Evolutionary conservation across 2,329 filamentous ascomycete species (phyloP), one percentile per base, ranked within the genome.

Genomic region (Verticillium tricorpus): DNA sequence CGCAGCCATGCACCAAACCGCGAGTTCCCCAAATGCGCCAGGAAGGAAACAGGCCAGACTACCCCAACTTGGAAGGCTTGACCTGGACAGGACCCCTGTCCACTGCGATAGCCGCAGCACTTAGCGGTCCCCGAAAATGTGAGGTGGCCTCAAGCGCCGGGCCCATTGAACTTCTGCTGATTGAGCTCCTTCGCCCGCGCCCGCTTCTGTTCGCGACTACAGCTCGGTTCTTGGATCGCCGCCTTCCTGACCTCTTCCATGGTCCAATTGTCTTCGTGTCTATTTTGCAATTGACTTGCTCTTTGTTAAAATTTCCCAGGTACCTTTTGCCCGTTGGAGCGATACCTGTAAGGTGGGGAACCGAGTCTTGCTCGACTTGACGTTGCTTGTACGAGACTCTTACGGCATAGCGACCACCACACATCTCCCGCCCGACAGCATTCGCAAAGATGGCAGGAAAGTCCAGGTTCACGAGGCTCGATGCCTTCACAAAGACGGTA

Each of bases 401-500:
- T 22, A 11, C 45, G 45, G 19, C 11, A 52, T 14, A 52, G n/a
- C 45, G 45, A 52, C 45, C 5, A 52, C 45, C 45, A 25, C n/a
- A 22, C 15, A n/a, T 3, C 54, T 60, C 58, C 55, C 28, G 7
- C 14, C 17, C 12, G 54, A 56, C 25, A 9, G 4, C 5, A 15
- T 17, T 17, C 28, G 28, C 7, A 34, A 72, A 67, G 58, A 98
- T 98, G 95, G 83, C 93, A 67, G 80, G 89, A 72, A 97, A 96
- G 82, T 96, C 92, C 69, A 89, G 95, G 76, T 97, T 99, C 75
- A 97, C 91, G 63, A 89, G 90, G 85, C 91, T 99, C 67, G 95
- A 99, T 78, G 95, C 95, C 83, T 99, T 99, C 76, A 97, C 94
- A 59, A 99, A 99, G 80, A 99, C 95, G 14, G 95, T 99, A 69